Percentiles rank a stretch among this genome's conserved stretches.
These are phyloP conservation scores for Colletotrichum cereale DNA, from an alignment of 2,329 filamentous ascomycete species.

Conservation along the genomic window DNA sequence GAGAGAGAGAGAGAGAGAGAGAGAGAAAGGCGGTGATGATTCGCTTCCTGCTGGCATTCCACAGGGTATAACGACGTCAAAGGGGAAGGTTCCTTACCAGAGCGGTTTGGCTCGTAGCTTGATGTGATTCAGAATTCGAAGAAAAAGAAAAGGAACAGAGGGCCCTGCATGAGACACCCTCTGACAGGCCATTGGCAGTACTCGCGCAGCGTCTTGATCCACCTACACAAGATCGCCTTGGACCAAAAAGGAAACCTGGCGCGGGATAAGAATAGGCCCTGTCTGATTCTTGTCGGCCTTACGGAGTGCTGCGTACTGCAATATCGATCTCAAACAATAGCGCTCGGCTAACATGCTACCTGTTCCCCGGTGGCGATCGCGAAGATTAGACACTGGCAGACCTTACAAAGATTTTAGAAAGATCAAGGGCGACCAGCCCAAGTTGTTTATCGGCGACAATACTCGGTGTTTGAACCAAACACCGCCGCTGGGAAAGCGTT, in stretches of 20 bases:
- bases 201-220: constrained; percentile 14
- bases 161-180: constrained; percentile 25
- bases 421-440: neutral
- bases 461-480: constrained; percentile 1
- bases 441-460: neutral
- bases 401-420: neutral
- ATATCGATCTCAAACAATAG: constrained; percentile 28
- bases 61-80: constrained; percentile 6
- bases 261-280: constrained; percentile 18
- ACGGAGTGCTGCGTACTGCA: constrained; percentile 5
- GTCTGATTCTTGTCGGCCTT: constrained; percentile 17
- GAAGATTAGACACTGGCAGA: neutral
- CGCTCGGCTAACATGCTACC: neutral
- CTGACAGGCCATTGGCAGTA: constrained; percentile 29
- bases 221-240: neutral
- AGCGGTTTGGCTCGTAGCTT: constrained; percentile 10
- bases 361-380: constrained; percentile 12
- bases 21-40: constrained; percentile 15
- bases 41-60: constrained; percentile 20
- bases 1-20: too few relatives aligned
- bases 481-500: neutral
- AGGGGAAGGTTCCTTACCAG: constrained; percentile 9
- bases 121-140: constrained; percentile 18
- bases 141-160: constrained; percentile 28
- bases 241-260: neutral